A percentile compares a stretch with the other conserved stretches of the same genome.
phyloP scores from a whole-genome alignment of 129 eudicot genomes.

The Lactuca sativa region DNA sequence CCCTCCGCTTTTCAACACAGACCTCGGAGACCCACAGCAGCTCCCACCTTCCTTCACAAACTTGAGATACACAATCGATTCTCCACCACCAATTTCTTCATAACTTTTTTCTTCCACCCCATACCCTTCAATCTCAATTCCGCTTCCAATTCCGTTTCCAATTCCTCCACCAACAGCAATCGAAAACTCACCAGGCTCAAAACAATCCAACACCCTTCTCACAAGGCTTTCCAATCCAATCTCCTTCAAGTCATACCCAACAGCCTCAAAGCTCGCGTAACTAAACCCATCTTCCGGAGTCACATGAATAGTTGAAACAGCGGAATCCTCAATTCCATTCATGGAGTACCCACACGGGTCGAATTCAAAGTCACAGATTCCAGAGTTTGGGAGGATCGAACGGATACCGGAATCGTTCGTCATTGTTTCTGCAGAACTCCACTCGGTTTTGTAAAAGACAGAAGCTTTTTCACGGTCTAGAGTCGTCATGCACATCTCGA shows the following conservation, averaged over 20 bases:
- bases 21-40: constrained; percentile 61
- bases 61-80: constrained; percentile 58
- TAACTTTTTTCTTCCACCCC: constrained; percentile 39
- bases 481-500: constrained; percentile 95
- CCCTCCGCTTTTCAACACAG: constrained; percentile 50
- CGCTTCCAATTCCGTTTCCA: constrained; percentile 14
- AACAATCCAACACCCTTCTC: constrained; percentile 67
- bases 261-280: constrained; percentile 88
- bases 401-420: constrained; percentile 65
- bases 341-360: constrained; percentile 98
- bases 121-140: constrained; percentile 50
- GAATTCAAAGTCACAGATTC: constrained; percentile 83
- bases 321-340: constrained; percentile 73
- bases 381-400: constrained; percentile 61
- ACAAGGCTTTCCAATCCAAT: constrained; percentile 42
- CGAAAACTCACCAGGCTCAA: constrained; percentile 73
- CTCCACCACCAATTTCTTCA: constrained; percentile 67
- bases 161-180: constrained; percentile 65
- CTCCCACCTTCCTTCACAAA: constrained; percentile 43
- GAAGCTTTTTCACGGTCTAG: constrained; percentile 74
- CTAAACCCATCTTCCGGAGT: constrained; percentile 97
- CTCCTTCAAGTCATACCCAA: constrained; percentile 61
- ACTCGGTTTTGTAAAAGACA: constrained; percentile 62
- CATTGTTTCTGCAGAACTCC: constrained; percentile 57
- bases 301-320: constrained; percentile 73